Base-by-base conservation (phyloP, 2,329 filamentous ascomycete genomes). In the Phaeosphaeria sp. region DNA sequence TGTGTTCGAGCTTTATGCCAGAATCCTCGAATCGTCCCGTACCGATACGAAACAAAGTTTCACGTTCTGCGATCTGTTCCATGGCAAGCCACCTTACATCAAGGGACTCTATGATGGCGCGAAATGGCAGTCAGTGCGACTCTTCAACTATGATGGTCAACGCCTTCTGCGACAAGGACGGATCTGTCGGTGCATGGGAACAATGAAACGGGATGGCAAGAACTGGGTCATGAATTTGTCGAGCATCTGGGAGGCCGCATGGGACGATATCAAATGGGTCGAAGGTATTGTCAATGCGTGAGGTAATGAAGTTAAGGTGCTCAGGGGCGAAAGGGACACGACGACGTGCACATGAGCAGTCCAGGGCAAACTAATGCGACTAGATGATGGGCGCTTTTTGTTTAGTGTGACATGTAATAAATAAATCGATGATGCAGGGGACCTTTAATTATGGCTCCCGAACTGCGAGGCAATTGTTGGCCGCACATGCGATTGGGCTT, bases 1-100 rank as follows among this genome's bases (percentile, higher is more conserved):
- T 6, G 53, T 84, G 0, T 82, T 90, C 58, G 88, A 90, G 69
- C 74, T 91, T 0, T 91, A 87, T 67, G 87, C 87, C 3, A 81
- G 85, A 23, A 84, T 90, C 0, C 78, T 79, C 1, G 81, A 80
- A 51, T 89, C 88, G 0, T 82, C 78, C 53, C 83, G 88, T 0
- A 84, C 88, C 55, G 73, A 76, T 13, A 47, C 54, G 5, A 85
- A 82, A 60, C 88, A 91, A 67, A 79, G 85, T 54, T 90, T 91
- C 60, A 81, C 85, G n/a, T 84, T 91, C 50, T 79, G 80, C 41
- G 88, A 90, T 64, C 72, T 91, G 0, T 88, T 87, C 63, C 84
- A 86, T 58, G 81, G 86, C 20, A 80, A 79, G 11, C 82, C 83
- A 5, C 88, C 87, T 0, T 85, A 84, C 54, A 70, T 86, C 59